phyloP scores from a whole-genome alignment of 176 grass and related monocot genomes.

The Phoenix roebelenii region DNA sequence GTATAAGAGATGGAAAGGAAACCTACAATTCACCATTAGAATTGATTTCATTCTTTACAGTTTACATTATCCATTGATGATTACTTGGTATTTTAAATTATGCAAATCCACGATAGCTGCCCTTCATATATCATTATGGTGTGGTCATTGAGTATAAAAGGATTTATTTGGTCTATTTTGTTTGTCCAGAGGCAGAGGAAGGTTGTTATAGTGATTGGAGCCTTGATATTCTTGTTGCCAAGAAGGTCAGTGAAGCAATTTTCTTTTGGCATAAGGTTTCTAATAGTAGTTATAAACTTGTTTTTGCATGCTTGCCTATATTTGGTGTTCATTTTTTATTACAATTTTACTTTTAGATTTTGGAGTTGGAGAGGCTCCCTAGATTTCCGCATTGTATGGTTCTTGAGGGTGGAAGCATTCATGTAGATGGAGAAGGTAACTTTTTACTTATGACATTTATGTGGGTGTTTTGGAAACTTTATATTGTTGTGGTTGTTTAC shows the following conservation, averaged over 20 bases:
- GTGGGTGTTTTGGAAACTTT: background rate
- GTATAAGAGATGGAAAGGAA: too few relatives aligned
- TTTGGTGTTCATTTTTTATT: slow-evolving; percentile 1
- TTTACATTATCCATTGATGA: too few relatives aligned
- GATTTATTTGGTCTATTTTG: slow-evolving; percentile 3
- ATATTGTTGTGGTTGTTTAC: too few relatives aligned
- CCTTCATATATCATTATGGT: too few relatives aligned
- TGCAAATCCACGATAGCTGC: too few relatives aligned
- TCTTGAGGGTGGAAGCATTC: slow-evolving; percentile 95
- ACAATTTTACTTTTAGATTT: slow-evolving; percentile 37
- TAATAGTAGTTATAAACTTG: too few relatives aligned
- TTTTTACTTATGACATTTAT: background rate
- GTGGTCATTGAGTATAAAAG: too few relatives aligned
- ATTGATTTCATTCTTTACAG: too few relatives aligned
- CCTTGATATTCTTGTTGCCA: slow-evolving; percentile 57
- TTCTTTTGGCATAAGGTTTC: too few relatives aligned
- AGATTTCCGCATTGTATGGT: slow-evolving; percentile 71
- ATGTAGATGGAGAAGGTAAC: slow-evolving; percentile 87
- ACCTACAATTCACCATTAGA: too few relatives aligned
- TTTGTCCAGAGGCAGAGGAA: slow-evolving; percentile 35
- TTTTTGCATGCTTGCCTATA: background rate
- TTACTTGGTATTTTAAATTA: too few relatives aligned
- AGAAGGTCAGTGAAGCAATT: slow-evolving; percentile 39
- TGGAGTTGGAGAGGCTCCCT: slow-evolving; percentile 51
- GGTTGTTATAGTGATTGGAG: slow-evolving; percentile 85